These are phyloP conservation scores for Hypoxylon crocopeplum DNA, from an alignment of 495 filamentous ascomycete species.

Conservation along the genomic window DNA sequence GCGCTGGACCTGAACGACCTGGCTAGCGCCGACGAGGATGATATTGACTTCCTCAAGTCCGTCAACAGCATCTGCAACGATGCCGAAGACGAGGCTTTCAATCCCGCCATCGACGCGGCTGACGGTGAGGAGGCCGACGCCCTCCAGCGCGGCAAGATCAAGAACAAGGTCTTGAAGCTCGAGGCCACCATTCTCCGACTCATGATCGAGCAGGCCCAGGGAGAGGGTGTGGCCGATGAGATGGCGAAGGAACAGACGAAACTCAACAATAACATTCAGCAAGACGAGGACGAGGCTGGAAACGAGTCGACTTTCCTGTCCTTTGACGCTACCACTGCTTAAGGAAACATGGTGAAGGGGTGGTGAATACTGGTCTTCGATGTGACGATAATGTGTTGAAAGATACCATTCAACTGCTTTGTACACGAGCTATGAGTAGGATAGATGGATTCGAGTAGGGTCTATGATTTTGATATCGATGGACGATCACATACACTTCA, in stretches of 20 bases:
- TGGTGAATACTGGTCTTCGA: background rate
- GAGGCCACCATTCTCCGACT: constrained; percentile 45
- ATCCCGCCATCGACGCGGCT: constrained; percentile 47
- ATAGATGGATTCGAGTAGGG: constrained; percentile 15
- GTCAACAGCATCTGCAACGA: constrained; percentile 49
- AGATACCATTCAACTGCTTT: background rate
- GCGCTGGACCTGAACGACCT: constrained; percentile 46
- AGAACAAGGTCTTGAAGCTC: constrained; percentile 63
- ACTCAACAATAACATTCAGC: constrained; percentile 54
- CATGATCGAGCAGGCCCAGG: constrained; percentile 47
- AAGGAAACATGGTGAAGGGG: background rate
- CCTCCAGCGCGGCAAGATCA: constrained; percentile 60
- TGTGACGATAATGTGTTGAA: background rate
- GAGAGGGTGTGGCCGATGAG: constrained; percentile 40
- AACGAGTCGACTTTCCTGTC: constrained; percentile 35
- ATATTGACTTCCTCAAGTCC: constrained; percentile 49
- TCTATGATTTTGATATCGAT: constrained; percentile 34
- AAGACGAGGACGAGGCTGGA: constrained; percentile 49
- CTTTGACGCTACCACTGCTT: constrained; percentile 37
- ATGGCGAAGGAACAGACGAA: constrained; percentile 50
- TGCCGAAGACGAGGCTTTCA: constrained; percentile 49
- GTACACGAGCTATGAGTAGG: background rate
- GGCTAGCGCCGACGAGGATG: constrained; percentile 43
- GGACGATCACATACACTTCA: constrained; percentile 12
- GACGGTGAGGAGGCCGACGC: constrained; percentile 42